Percentiles rank a stretch among this genome's conserved stretches.
These are phyloP conservation scores for Euphorbia lathyris DNA, from an alignment of 345 rosid species.

Conservation along the genomic window DNA sequence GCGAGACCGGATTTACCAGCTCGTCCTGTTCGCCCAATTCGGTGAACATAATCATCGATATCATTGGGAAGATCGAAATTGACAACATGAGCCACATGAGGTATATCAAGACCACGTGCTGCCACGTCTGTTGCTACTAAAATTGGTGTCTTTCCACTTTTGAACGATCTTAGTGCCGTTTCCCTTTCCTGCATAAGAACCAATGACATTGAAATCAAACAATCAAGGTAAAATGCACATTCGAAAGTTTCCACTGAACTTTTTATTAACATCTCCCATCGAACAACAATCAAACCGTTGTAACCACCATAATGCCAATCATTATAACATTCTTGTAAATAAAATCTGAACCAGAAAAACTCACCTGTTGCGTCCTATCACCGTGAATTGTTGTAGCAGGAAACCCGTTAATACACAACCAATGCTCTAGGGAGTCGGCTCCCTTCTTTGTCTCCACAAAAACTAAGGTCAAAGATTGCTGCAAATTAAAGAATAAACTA, in stretches of 20 bases:
- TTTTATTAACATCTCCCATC: not conserved
- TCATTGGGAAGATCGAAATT: constrained; percentile 97
- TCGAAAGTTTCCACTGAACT: not conserved
- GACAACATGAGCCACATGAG: constrained; percentile 92
- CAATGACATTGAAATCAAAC: not conserved
- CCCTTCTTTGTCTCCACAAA: constrained; percentile 99
- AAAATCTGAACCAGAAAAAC: constrained; percentile 12
- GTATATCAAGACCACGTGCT: constrained; percentile 94
- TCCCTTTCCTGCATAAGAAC: constrained; percentile 77
- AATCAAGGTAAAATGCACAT: not conserved
- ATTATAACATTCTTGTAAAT: not conserved
- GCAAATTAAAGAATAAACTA: constrained; percentile 27
- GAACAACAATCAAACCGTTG: not conserved
- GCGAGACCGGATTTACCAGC: constrained; percentile 95
- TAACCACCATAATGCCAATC: not conserved
- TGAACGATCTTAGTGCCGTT: constrained; percentile 76
- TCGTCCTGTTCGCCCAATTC: constrained; percentile 95
- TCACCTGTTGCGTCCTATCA: constrained; percentile 88
- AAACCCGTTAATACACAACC: constrained; percentile 82
- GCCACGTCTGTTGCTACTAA: constrained; percentile 98
- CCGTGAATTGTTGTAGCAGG: constrained; percentile 97
- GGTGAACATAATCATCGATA: constrained; percentile 95
- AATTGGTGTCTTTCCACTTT: constrained; percentile 89
- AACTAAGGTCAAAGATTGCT: constrained; percentile 97
- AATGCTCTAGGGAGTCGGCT: constrained; percentile 88